Evolutionary conservation across 1,284 basidiomycete species (phyloP).

Genomic region (Naganishia albida): DNA sequence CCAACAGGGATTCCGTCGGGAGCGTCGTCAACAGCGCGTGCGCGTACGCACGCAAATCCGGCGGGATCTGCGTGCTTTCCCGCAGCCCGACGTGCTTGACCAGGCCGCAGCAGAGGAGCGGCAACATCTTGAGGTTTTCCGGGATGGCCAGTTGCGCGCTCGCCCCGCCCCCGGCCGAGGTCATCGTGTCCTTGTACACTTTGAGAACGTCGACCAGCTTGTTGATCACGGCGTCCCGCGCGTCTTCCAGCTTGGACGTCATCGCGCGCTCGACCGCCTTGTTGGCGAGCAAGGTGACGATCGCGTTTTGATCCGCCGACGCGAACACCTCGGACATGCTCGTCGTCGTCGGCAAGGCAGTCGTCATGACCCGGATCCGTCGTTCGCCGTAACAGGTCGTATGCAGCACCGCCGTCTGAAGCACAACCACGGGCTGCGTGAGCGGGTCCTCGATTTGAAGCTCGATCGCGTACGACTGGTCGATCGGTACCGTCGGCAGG

Average conservation of each 20-base stretch:
- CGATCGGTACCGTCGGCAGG: conserved; percentile 92
- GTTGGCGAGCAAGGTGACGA: conserved; percentile 86
- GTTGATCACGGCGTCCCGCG: conserved; percentile 84
- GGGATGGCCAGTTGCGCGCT: conserved; percentile 90
- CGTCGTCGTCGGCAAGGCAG: conserved; percentile 87
- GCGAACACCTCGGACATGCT: conserved; percentile 93
- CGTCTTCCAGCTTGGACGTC: conserved; percentile 84
- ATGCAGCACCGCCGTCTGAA: conserved; percentile 95
- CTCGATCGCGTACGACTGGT: conserved; percentile 97
- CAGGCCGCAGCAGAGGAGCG: conserved; percentile 82
- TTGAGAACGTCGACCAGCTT: conserved; percentile 86
- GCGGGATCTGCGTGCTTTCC: conserved; percentile 93
- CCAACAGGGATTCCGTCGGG: conserved; percentile 85
- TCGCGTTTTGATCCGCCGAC: conserved; percentile 90
- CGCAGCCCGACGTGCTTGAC: conserved; percentile 95
- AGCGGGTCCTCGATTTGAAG: conserved; percentile 96
- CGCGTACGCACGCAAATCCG: conserved; percentile 92
- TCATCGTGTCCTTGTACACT: conserved; percentile 97
- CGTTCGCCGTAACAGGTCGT: conserved; percentile 95
- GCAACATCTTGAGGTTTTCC: conserved; percentile 92
- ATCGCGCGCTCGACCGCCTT: conserved; percentile 94
- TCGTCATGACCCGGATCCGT: conserved; percentile 91
- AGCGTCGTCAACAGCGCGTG: conserved; percentile 89
- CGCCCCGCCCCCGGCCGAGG: conserved; percentile 84
- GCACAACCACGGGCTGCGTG: conserved; percentile 86